Conservation (phyloP, 176 grass and related monocot species). For the Poa annua region DNA sequence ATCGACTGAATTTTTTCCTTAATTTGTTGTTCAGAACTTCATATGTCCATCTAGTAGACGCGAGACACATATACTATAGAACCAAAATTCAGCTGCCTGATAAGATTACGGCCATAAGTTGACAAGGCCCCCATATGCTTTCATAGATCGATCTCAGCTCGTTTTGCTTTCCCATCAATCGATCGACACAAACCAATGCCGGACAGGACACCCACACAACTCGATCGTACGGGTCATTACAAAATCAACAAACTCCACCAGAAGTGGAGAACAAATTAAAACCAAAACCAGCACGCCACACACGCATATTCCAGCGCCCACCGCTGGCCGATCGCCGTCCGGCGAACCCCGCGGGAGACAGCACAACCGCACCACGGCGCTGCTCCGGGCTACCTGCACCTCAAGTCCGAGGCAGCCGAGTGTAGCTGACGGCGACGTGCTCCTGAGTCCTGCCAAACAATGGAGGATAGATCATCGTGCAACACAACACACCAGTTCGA, state of each 20-base stretch:
- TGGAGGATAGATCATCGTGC: not conserved
- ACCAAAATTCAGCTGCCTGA: too few relatives aligned
- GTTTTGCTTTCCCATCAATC: not conserved
- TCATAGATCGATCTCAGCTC: not conserved
- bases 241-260: not conserved
- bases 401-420: not conserved
- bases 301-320: not conserved
- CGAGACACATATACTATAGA: too few relatives aligned
- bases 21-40: too few relatives aligned
- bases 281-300: not conserved
- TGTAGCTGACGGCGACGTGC: constrained; percentile 39
- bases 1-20: too few relatives aligned
- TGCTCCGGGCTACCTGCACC: not conserved
- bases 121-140: not conserved
- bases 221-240: not conserved
- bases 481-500: not conserved
- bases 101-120: not conserved
- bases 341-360: too few relatives aligned
- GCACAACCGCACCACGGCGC: too few relatives aligned
- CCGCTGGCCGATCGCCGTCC: not conserved
- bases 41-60: too few relatives aligned
- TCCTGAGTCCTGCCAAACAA: constrained; percentile 38
- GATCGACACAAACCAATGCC: not conserved
- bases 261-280: not conserved
- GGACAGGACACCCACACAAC: not conserved